Evolutionary conservation across 176 grass and related monocot species (phyloP), one percentile per base, ranked within the genome.

Genomic region (Cenchrus fungigraminus): DNA sequence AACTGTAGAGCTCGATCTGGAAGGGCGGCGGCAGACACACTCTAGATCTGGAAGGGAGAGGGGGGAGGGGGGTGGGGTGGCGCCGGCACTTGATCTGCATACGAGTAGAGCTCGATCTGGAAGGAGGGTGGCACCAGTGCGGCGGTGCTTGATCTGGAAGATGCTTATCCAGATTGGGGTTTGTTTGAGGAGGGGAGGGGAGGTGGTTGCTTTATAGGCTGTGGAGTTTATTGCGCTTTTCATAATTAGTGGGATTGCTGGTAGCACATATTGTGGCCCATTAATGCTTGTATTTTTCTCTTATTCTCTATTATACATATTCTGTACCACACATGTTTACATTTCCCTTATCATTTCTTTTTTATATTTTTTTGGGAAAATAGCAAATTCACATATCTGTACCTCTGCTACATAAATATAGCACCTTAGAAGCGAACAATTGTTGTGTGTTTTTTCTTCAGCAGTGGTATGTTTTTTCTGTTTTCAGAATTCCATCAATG

Each of bases 391-490:
- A 60, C 2, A 1, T 10, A 22, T 11, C 58, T 8, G 2, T 71
- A 71, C 47, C 20, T n/a, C 8, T 69, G 54, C 16, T 60, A 25
- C 8, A 31, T 47, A 32, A 6, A 66, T 66, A 62, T 43, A 59
- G 60, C 25, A 51, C 32, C 22, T 64, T 71, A 31, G 15, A 28
- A 1, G 8, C 2, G 28, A 63, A 14, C 20, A 9, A 10, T 52
- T 79, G 66, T 55, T 74, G 40, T 16, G 6, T 60, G 40, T 44
- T 25, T 34, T 68, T 46, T 84, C 62, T 77, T 78, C n/a, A 76
- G 15, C 34, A 49, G 17, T 63, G 29, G 44, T 15, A 37, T 25
- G 4, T 34, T 53, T 51, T 17, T 29, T 9, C 6, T 8, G 28
- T 55, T 54, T 34, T 74, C 0, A 55, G 50, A 55, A 32, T 74